Percentiles rank a stretch among this genome's conserved stretches.
phyloP scores from a whole-genome alignment of 2,329 filamentous ascomycete genomes.

The Arthrobotrys iridis region DNA sequence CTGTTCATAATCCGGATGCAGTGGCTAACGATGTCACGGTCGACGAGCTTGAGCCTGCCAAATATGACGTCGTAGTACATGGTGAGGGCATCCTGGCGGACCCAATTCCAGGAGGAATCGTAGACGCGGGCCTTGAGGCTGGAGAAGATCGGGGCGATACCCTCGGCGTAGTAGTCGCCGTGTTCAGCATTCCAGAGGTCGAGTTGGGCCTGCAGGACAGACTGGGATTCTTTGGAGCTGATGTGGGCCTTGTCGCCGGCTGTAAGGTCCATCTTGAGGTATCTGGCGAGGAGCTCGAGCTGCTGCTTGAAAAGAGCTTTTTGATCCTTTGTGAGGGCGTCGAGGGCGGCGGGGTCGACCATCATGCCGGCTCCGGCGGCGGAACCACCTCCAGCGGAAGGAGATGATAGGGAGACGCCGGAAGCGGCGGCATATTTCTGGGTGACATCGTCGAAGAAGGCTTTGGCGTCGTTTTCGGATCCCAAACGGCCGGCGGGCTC shows the following conservation, averaged over 20 bases:
- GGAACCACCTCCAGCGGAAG: conserved; percentile 75
- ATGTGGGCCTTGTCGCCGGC: conserved; percentile 95
- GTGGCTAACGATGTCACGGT: conserved; percentile 97
- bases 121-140: conserved; percentile 93
- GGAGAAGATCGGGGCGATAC: conserved; percentile 94
- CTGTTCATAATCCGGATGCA: conserved; percentile 99
- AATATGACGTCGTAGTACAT: conserved; percentile 99
- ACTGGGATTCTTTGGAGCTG: conserved; percentile 82
- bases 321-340: conserved; percentile 97
- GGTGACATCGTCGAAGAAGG: conserved; percentile 85
- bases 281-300: conserved; percentile 90
- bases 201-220: conserved; percentile 88
- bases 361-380: conserved; percentile 84
- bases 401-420: conserved; percentile 83
- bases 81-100: conserved; percentile 91
- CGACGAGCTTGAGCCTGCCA: conserved; percentile 87
- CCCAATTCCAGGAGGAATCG: conserved; percentile 99
- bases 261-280: conserved; percentile 95
- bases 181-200: conserved; percentile 96
- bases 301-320: conserved; percentile 97
- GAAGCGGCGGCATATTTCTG: conserved; percentile 88
- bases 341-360: conserved; percentile 98
- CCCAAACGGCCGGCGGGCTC: conserved; percentile 89
- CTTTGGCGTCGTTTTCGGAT: conserved; percentile 89
- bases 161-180: conserved; percentile 92